Evolutionary conservation across 2,329 filamentous ascomycete species (phyloP), one percentile per base, ranked within the genome.

Genomic region (Ophiocordyceps sinensis): DNA sequence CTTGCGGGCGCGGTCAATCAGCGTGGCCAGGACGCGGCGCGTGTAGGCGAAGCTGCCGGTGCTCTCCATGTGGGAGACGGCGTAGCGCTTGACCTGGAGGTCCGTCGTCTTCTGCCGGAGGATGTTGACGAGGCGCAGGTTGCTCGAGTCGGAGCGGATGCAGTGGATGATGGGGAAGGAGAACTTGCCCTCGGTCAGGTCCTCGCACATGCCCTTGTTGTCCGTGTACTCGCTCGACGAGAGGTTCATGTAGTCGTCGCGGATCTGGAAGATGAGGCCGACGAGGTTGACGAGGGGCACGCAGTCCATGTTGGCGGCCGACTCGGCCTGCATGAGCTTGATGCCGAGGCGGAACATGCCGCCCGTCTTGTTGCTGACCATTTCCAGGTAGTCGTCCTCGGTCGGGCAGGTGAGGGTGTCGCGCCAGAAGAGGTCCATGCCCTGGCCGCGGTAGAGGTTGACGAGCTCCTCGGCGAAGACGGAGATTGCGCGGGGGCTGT

Each of bases 131-230:
- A 98, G 73, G 53, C 93, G 81, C 50, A 83, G 68, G 56, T 87
- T 84, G 28, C 66, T 63, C 15, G 76, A 84, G 56, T 87, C 75
- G 44, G 81, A 67, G 45, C 85, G 83, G 51, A 96, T 93, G 58
- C 83, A 82, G 65, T 96, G 89, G 53, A 96, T 94, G 53, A 96
- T 80, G 34, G 88, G 87, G 58, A 95, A 95, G 23, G 82, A 89
- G 66, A 95, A 95, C 70, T 96, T 96, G 47, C 89, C 89, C 65
- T 96, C 91, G 1, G 87, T 95, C 51, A 96, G 65, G 62, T 96
- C 91, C 66, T 96, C 89, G 61, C 85, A 94, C 51, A 94, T 75
- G 39, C 89, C 91, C 66, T 96, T 96, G 61, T 94, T 89, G 48
- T 82, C 70, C 31, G 79, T 79, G 67, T 95, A 95, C 53, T 79